phyloP scores from a whole-genome alignment of 1,284 basidiomycete genomes.

The Puccinia horiana region DNA sequence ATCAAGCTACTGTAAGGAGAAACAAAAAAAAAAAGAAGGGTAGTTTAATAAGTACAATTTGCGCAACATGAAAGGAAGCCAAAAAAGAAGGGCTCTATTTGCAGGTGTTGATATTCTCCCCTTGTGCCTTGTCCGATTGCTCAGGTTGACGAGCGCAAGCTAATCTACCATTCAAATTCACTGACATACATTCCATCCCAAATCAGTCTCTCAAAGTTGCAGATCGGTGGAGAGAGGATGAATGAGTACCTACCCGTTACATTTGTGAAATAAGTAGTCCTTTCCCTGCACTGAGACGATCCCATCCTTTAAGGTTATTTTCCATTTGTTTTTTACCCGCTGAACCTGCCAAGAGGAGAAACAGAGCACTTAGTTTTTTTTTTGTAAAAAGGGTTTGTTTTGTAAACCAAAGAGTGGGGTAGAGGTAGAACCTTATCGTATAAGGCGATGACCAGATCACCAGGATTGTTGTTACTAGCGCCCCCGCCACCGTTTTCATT shows the following conservation, averaged over 20 bases:
- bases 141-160: neutral
- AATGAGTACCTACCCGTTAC: constrained; percentile 63
- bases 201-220: no score
- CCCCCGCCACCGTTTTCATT: constrained; percentile 63
- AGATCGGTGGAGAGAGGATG: no score
- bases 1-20: neutral
- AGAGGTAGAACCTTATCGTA: constrained; percentile 82
- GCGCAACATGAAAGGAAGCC: neutral
- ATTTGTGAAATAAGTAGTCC: constrained; percentile 96
- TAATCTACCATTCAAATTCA: constrained; percentile 38
- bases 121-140: neutral
- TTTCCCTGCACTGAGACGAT: constrained; percentile 96
- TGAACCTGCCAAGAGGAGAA: constrained; percentile 69
- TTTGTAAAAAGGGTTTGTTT: constrained; percentile 10
- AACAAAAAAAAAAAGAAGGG: neutral
- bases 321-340: constrained; percentile 99
- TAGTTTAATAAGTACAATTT: constrained; percentile 1
- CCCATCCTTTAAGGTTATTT: constrained; percentile 97
- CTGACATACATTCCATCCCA: constrained; percentile 2
- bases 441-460: constrained; percentile 95
- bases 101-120: constrained; percentile 5
- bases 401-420: constrained; percentile 16
- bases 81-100: neutral
- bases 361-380: no score
- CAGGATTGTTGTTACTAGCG: constrained; percentile 62